Evolutionary conservation across 202 grass and related monocot species (phyloP).

Genomic region (Brachypodium distachyon): DNA sequence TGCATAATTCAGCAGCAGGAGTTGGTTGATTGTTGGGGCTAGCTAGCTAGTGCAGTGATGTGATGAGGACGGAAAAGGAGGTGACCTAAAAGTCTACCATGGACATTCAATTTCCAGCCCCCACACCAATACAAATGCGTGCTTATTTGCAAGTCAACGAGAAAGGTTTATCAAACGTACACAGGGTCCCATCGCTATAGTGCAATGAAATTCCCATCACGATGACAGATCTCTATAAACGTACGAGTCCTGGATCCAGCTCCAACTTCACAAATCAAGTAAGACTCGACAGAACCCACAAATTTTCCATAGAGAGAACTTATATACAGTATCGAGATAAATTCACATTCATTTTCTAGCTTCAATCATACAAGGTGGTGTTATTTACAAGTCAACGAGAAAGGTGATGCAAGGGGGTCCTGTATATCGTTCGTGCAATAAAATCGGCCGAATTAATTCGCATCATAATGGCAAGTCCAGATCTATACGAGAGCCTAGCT

Average conservation of each 20-base stretch:
- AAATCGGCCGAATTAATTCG: background rate
- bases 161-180: background rate
- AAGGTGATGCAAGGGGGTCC: background rate
- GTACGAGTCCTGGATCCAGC: too few relatives aligned
- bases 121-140: background rate
- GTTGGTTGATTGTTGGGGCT: slow-evolving; percentile 27
- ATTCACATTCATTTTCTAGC: too few relatives aligned
- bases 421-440: background rate
- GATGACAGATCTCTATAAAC: too few relatives aligned
- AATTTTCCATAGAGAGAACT: too few relatives aligned
- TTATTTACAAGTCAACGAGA: background rate
- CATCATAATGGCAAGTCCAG: background rate
- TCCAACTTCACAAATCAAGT: too few relatives aligned
- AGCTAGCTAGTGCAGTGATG: too few relatives aligned
- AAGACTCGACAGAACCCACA: too few relatives aligned
- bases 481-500: background rate
- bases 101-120: background rate
- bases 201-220: too few relatives aligned
- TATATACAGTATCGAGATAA: too few relatives aligned
- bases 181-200: background rate
- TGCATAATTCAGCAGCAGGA: background rate
- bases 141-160: background rate
- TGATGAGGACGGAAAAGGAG: background rate
- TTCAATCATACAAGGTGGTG: too few relatives aligned
- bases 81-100: slow-evolving; percentile 21